These are phyloP conservation scores for Boletellus emodensis DNA, from an alignment of 768 basidiomycete species.

Conservation along the genomic window DNA sequence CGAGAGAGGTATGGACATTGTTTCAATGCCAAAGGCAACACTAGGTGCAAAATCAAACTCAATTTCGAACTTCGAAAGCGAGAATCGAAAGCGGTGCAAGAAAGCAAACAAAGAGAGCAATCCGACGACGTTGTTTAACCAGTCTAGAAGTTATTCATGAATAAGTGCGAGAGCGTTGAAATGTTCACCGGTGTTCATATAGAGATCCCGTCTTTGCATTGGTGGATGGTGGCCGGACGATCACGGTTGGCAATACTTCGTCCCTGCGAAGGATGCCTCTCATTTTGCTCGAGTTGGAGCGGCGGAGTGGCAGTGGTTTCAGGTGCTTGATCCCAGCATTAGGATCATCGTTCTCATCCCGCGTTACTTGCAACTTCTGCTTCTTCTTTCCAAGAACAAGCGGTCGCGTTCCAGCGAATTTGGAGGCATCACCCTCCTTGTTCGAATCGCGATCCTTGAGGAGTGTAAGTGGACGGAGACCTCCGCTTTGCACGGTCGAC, in stretches of 20 bases:
- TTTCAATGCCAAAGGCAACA: conserved; percentile 2
- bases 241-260: conserved; percentile 57
- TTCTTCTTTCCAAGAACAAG: conserved; percentile 57
- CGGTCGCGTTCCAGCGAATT: conserved; percentile 43
- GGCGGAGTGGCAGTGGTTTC: conserved; percentile 56
- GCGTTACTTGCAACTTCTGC: conserved; percentile 30
- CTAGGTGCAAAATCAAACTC: neutral
- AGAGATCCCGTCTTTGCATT: conserved; percentile 42
- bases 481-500: conserved; percentile 39
- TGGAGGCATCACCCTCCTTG: conserved; percentile 21
- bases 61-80: neutral
- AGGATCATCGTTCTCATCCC: conserved; percentile 34
- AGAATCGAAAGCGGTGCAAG: neutral
- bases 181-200: conserved; percentile 39
- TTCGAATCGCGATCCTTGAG: conserved; percentile 56
- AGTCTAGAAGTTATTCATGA: conserved; percentile 3
- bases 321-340: conserved; percentile 43
- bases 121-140: neutral
- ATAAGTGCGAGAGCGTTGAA: neutral
- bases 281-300: conserved; percentile 61
- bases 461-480: conserved; percentile 59
- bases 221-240: conserved; percentile 58
- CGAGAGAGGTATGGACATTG: conserved; percentile 9
- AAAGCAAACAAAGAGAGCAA: conserved; percentile 1
- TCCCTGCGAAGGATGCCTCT: conserved; percentile 52